phyloP scores from a whole-genome alignment of 2,329 filamentous ascomycete genomes.

The Penicillium paneum region DNA sequence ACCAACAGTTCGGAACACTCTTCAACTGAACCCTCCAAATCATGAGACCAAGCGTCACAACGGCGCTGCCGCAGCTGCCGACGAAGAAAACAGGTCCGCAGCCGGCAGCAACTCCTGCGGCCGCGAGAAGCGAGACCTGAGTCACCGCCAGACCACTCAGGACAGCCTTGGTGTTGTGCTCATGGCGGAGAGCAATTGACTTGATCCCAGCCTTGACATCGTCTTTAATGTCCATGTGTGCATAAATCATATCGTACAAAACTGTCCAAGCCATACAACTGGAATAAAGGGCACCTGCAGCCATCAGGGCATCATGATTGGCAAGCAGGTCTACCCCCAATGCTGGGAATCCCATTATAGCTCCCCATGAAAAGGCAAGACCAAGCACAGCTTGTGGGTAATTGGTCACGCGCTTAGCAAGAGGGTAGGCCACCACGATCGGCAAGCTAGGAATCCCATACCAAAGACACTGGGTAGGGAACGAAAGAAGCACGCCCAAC shows the following conservation, averaged over 20 bases:
- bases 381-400: slow-evolving; percentile 54
- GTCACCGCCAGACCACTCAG: slow-evolving; percentile 41
- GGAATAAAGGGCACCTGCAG: slow-evolving; percentile 44
- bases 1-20: slow-evolving; percentile 59
- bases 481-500: slow-evolving; percentile 43
- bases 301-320: slow-evolving; percentile 35
- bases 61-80: slow-evolving; percentile 57
- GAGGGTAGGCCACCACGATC: slow-evolving; percentile 49
- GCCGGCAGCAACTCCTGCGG: slow-evolving; percentile 48
- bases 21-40: slow-evolving; percentile 58
- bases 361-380: slow-evolving; percentile 51
- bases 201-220: slow-evolving; percentile 51
- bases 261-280: slow-evolving; percentile 50
- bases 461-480: slow-evolving; percentile 43
- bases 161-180: slow-evolving; percentile 46
- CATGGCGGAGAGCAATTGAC: slow-evolving; percentile 50
- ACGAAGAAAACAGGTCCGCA: slow-evolving; percentile 58
- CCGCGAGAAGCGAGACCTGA: slow-evolving; percentile 44
- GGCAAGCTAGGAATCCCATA: slow-evolving; percentile 45
- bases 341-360: slow-evolving; percentile 49
- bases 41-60: slow-evolving; percentile 55
- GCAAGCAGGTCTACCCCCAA: slow-evolving; percentile 46
- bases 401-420: slow-evolving; percentile 53
- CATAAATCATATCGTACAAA: slow-evolving; percentile 52
- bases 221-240: slow-evolving; percentile 52